Conservation (phyloP, 257 asterid genomes). For the Nicotiana otophora region DNA sequence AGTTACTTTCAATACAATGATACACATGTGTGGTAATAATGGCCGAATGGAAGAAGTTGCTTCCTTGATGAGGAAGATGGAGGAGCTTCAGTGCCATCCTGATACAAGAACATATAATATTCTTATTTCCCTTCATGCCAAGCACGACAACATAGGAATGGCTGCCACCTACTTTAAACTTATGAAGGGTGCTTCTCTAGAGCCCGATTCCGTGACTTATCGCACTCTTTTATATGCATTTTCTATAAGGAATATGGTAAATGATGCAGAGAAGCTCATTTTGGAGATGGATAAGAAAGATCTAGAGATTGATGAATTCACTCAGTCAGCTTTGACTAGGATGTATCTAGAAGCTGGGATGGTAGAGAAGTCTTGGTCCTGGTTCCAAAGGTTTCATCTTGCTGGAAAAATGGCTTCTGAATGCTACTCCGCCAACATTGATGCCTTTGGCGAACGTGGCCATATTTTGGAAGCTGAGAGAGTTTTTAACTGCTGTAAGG, state of each 20-base stretch:
- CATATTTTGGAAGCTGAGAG: constrained; percentile 56
- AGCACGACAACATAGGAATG: constrained; percentile 53
- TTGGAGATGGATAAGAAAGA: constrained; percentile 73
- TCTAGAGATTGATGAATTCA: constrained; percentile 71
- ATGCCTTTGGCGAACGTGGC: constrained; percentile 86
- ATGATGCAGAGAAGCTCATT: constrained; percentile 66
- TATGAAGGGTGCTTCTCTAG: constrained; percentile 75
- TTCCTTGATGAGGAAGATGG: constrained; percentile 60
- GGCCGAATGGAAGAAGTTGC: constrained; percentile 62
- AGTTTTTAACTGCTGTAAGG: constrained; percentile 53
- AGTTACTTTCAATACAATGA: constrained; percentile 86
- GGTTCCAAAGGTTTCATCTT: constrained; percentile 77
- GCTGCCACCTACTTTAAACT: constrained; percentile 58
- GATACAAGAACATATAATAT: constrained; percentile 84
- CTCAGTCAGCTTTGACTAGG: constrained; percentile 84
- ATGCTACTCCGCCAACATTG: constrained; percentile 86
- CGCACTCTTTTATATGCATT: constrained; percentile 86
- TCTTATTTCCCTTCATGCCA: constrained; percentile 74
- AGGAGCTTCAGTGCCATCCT: constrained; percentile 56
- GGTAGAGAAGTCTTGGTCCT: constrained; percentile 57
- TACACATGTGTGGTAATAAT: constrained; percentile 82
- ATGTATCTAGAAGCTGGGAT: constrained; percentile 83
- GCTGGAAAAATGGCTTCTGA: constrained; percentile 74
- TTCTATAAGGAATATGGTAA: constrained; percentile 74
- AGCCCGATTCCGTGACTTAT: constrained; percentile 81